A percentile compares a stretch with the other conserved stretches of the same genome.
phyloP scores from a whole-genome alignment of 305 asterid species.

The Solanum hybrid region DNA sequence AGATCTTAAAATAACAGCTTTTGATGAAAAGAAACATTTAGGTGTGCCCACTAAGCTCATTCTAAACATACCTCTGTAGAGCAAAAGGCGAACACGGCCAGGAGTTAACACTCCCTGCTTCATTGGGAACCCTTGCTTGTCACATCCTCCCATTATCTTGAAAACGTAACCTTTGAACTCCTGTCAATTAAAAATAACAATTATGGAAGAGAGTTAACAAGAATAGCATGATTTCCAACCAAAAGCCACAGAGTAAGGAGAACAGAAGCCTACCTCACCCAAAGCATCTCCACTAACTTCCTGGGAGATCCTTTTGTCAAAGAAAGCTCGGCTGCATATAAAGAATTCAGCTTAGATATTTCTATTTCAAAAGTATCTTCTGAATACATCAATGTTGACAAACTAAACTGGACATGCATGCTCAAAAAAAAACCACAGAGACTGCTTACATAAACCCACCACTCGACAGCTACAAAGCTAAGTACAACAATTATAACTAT shows the following conservation, averaged over 20 bases:
- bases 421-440: no score
- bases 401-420: not conserved
- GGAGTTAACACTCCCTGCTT: conserved; percentile 12
- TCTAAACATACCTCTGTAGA: conserved; percentile 13
- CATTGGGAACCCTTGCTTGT: conserved; percentile 32
- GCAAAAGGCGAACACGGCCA: conserved; percentile 23
- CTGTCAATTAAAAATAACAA: not conserved
- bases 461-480: not conserved
- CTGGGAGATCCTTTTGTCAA: conserved; percentile 12
- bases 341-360: not conserved
- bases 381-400: not conserved
- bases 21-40: not conserved
- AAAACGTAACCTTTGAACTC: conserved; percentile 34
- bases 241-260: not conserved
- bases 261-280: conserved; percentile 3
- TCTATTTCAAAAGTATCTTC: not conserved
- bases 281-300: conserved; percentile 10
- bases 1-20: not conserved
- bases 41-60: not conserved
- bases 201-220: not conserved
- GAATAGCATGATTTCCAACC: not conserved
- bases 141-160: conserved; percentile 37
- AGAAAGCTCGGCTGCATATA: conserved; percentile 11
- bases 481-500: no score
- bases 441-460: not conserved